phyloP scores from a whole-genome alignment of 805 yeast species.

The Myxozyma sirexii region DNA sequence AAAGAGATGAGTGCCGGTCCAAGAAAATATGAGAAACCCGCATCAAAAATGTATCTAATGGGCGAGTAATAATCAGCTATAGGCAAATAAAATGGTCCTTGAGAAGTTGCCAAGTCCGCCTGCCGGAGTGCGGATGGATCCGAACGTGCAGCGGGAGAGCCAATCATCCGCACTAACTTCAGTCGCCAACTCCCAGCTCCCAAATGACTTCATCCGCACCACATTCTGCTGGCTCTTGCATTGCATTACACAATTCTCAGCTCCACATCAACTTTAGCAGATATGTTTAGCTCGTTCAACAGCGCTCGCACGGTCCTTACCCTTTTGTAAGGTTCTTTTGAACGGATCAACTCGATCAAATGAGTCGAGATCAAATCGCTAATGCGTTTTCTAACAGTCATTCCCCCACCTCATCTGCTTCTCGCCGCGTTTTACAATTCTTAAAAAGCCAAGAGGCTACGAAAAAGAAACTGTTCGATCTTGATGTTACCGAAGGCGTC shows the following conservation, averaged over 20 bases:
- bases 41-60: no score
- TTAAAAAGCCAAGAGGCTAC: slow-evolving; percentile 14
- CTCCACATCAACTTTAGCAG: not conserved
- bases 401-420: slow-evolving; percentile 32
- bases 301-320: slow-evolving; percentile 28
- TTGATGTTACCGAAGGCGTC: slow-evolving; percentile 42
- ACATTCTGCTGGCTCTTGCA: no score
- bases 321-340: slow-evolving; percentile 22
- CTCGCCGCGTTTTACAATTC: slow-evolving; percentile 21
- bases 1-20: not conserved
- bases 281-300: slow-evolving; percentile 30
- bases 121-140: not conserved
- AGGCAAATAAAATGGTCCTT: no score
- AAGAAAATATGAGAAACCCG: no score
- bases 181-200: not conserved
- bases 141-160: no score
- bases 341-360: not conserved
- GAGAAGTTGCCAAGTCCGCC: no score
- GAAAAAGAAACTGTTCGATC: slow-evolving; percentile 39
- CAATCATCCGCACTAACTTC: not conserved
- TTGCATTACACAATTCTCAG: no score
- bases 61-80: no score
- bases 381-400: slow-evolving; percentile 15
- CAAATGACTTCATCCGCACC: not conserved
- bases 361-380: not conserved